phyloP scores from a whole-genome alignment of 2,329 filamentous ascomycete genomes.

The Penicillium brasilianum region DNA sequence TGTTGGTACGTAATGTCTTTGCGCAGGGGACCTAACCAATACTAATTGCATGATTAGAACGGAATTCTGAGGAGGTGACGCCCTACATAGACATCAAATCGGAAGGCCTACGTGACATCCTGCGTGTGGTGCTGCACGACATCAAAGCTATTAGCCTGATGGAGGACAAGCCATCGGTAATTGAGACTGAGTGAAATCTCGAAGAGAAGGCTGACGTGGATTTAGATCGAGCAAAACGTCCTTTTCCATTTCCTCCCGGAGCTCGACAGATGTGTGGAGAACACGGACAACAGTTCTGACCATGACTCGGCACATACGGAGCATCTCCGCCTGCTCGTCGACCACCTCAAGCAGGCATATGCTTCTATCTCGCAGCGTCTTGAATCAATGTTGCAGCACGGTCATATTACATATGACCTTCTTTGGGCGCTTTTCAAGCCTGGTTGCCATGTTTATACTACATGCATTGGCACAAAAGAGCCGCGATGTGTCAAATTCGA shows the following conservation, averaged over 20 bases:
- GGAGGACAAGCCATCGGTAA: conserved; percentile 6
- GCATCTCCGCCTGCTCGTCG: neutral
- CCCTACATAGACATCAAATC: conserved; percentile 6
- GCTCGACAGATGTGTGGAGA: neutral
- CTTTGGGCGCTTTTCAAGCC: conserved; percentile 1
- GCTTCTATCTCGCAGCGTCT: neutral
- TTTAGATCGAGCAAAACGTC: conserved; percentile 3
- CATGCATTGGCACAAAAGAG: conserved; percentile 5
- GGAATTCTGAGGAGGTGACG: conserved; percentile 11
- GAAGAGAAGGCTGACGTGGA: neutral
- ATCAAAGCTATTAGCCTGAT: neutral
- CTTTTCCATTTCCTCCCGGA: conserved; percentile 1
- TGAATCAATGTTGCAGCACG: neutral
- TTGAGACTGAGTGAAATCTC: neutral
- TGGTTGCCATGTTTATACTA: neutral
- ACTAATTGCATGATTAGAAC: conserved; percentile 26
- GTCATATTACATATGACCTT: conserved; percentile 3
- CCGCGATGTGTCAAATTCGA: conserved; percentile 2
- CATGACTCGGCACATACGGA: neutral
- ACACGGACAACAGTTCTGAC: neutral
- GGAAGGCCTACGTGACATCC: neutral
- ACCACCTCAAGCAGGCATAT: neutral
- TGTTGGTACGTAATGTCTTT: conserved; percentile 24
- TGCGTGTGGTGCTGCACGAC: neutral
- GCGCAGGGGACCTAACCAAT: conserved; percentile 2